Conservation (phyloP, 2,329 filamentous ascomycete genomes). For the Calonectria pseudoreteaudii region DNA sequence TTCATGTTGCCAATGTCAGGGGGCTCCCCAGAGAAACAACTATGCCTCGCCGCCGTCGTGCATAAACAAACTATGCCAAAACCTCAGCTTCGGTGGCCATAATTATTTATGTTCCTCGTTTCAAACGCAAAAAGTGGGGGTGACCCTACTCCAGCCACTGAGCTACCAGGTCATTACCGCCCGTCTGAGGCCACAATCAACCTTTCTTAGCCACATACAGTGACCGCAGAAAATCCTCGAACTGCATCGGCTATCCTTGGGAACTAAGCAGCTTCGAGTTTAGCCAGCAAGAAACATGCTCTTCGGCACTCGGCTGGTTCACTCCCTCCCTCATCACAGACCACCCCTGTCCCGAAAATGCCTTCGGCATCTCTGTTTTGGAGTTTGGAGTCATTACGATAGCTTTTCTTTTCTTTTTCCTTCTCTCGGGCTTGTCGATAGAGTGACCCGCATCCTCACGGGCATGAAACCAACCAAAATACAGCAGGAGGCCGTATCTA, state of each 20-base stretch:
- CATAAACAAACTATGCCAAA: conserved; percentile 18
- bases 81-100: conserved; percentile 1
- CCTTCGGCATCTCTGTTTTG: conserved; percentile 16
- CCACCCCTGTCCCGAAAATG: conserved; percentile 15
- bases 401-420: background rate
- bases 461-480: conserved; percentile 18
- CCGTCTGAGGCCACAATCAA: conserved; percentile 7
- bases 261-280: conserved; percentile 23
- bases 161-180: background rate
- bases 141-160: conserved; percentile 11
- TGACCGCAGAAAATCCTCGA: conserved; percentile 12
- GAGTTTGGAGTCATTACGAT: conserved; percentile 1
- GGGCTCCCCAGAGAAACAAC: background rate
- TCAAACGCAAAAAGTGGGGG: conserved; percentile 8
- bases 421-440: background rate
- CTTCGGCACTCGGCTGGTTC: conserved; percentile 1
- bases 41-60: conserved; percentile 15
- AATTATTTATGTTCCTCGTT: conserved; percentile 8
- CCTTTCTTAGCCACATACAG: conserved; percentile 19
- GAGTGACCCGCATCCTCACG: background rate
- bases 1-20: conserved; percentile 6
- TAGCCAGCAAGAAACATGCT: conserved; percentile 7
- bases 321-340: conserved; percentile 3
- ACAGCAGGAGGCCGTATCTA: background rate
- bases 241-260: conserved; percentile 5